Evolutionary conservation across 371 early-diverging fungal genomes (phyloP), one percentile per base, ranked within the genome.

Genomic region (Mortierella sp.): DNA sequence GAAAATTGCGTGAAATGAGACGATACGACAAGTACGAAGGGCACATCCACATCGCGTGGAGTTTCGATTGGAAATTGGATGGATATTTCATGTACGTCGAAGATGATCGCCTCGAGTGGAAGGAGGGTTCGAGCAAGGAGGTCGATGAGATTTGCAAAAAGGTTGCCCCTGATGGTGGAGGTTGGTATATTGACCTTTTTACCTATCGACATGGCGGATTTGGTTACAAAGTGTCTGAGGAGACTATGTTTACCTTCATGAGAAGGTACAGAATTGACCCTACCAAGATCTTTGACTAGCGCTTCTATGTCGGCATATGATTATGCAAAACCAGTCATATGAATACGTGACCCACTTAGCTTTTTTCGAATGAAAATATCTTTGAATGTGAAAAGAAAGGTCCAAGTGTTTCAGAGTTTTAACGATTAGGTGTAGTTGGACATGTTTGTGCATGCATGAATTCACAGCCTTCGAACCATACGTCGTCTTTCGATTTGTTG

Each of bases 201-300:
- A 59, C 78, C 0, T 77, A 77, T 37, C 28, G 20, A 0, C 0
- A 43, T 11, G 66, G 59, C 16, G 67, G 70, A 18, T 69, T 66
- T 32, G 70, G 78, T n/a, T 16, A 49, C 60, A 62, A 30, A 24
- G 78, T 78, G 39, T 70, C 78, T 0, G 18, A 73, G 59, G 57
- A 26, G 26, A 73, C 78, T 24, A 78, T 78, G 1, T 78, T 78
- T 30, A 54, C 72, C 8, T 70, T 69, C 59, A 78, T 78, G 78
- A 69, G 49, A 14, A 64, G 73, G n/a, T 78, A 78, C 35, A 70
- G 70, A 22, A 73, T 78, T 39, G 59, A 72, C 16, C 78, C 78
- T 30, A 45, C 55, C 24, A 39, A 30, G 30, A 77, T 77, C 0
- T 16, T 43, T 14, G 35, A 35, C 6, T 30, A 30, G 30, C 30